A percentile compares a stretch with the other conserved stretches of the same genome.
Conservation (phyloP, 2,329 filamentous ascomycete genomes). For the Sclerotinia minor region DNA sequence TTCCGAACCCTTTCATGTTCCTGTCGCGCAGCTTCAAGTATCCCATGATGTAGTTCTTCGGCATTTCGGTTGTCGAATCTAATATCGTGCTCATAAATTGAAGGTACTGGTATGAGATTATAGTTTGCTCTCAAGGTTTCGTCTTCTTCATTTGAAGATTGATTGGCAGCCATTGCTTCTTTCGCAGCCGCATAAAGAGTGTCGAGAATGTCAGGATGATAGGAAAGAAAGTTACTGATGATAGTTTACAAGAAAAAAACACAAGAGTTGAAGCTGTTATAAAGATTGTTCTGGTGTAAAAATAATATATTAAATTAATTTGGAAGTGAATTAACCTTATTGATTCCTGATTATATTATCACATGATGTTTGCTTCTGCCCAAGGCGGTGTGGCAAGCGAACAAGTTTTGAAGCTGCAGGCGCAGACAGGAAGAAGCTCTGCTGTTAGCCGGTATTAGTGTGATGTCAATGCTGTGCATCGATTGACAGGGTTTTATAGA, state of each 20-base stretch:
- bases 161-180: slow-evolving; percentile 11
- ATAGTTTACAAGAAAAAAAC: not conserved
- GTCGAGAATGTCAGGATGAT: too few species aligned
- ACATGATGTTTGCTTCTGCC: slow-evolving; percentile 13
- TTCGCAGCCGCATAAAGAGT: slow-evolving; percentile 13
- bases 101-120: slow-evolving; percentile 14
- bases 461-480: too few species aligned
- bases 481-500: slow-evolving; percentile 4
- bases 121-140: slow-evolving; percentile 19
- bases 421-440: not conserved
- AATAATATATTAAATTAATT: not conserved
- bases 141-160: slow-evolving; percentile 17
- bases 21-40: slow-evolving; percentile 63
- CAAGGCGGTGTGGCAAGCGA: not conserved
- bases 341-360: slow-evolving; percentile 2
- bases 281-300: not conserved
- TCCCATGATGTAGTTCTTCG: slow-evolving; percentile 46
- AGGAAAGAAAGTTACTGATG: too few species aligned
- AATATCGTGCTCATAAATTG: slow-evolving; percentile 23
- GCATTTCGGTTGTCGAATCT: slow-evolving; percentile 30
- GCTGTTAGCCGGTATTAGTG: not conserved
- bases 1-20: slow-evolving; percentile 66
- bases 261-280: not conserved
- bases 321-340: slow-evolving; percentile 7
- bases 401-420: not conserved